A percentile compares a stretch with the other conserved stretches of the same genome.
Evolutionary conservation across 371 early-diverging fungal species (phyloP).

Genomic region (Sporodiniella umbellata): DNA sequence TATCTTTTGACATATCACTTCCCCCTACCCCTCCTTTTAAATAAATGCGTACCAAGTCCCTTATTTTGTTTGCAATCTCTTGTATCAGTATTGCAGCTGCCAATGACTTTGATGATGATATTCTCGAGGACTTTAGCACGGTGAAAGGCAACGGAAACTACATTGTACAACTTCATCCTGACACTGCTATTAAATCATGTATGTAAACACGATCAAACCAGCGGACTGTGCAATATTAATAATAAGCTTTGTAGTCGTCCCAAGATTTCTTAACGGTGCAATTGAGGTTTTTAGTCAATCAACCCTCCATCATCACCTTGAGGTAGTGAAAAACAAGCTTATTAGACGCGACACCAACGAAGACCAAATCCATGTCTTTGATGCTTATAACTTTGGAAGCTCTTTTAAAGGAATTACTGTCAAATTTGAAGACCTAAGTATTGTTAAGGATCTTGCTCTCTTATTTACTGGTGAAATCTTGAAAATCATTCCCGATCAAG

Average conservation of each 20-base stretch:
- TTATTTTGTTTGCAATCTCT: slow-evolving; percentile 10
- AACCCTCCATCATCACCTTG: too few relatives aligned
- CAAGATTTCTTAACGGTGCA: slow-evolving; percentile 29
- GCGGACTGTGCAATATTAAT: too few relatives aligned
- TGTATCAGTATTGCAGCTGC: slow-evolving; percentile 5
- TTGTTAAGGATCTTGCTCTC: slow-evolving; percentile 11
- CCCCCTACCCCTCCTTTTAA: too few relatives aligned
- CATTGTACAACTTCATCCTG: slow-evolving; percentile 27
- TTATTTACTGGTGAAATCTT: slow-evolving; percentile 22
- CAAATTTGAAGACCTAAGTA: slow-evolving; percentile 20
- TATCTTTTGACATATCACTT: not conserved
- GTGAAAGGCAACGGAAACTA: slow-evolving; percentile 26
- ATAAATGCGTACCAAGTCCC: slow-evolving; percentile 1
- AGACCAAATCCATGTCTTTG: slow-evolving; percentile 25
- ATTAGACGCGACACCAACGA: slow-evolving; percentile 14
- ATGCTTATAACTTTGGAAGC: slow-evolving; percentile 27
- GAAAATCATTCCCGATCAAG: slow-evolving; percentile 35
- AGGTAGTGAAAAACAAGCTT: slow-evolving; percentile 9
- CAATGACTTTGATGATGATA: not conserved
- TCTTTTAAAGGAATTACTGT: slow-evolving; percentile 35
- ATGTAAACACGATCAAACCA: too few relatives aligned
- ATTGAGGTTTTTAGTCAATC: slow-evolving; percentile 14
- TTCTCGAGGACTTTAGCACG: slow-evolving; percentile 2
- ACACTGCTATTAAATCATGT: slow-evolving; percentile 29
- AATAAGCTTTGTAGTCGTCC: slow-evolving; percentile 27